These are phyloP conservation scores for Conidiobolus incongruus DNA, from an alignment of 371 early-diverging fungal species.

Conservation along the genomic window DNA sequence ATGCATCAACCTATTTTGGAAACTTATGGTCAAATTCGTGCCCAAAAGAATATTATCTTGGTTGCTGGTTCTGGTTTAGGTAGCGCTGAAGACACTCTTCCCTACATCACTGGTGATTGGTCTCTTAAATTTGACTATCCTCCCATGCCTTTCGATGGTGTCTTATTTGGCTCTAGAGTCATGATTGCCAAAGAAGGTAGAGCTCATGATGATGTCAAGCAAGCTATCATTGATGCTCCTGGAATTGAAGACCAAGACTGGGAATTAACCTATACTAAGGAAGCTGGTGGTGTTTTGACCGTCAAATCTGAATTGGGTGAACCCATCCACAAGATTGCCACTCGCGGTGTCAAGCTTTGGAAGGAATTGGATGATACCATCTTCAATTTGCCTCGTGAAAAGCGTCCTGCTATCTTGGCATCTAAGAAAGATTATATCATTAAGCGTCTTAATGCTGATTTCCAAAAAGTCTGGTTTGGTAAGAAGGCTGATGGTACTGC, in stretches of 20 bases:
- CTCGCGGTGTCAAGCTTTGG: conserved; percentile 83
- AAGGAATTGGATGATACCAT: conserved; percentile 87
- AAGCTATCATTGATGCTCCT: conserved; percentile 74
- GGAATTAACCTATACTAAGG: conserved; percentile 84
- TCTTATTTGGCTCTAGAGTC: conserved; percentile 82
- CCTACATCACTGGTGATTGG: conserved; percentile 93
- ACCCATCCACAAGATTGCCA: conserved; percentile 94
- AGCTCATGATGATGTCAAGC: conserved; percentile 67
- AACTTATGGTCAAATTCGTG: conserved; percentile 79
- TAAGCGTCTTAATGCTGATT: conserved; percentile 72
- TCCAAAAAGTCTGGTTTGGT: conserved; percentile 90
- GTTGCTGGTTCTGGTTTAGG: conserved; percentile 89
- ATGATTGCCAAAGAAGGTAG: conserved; percentile 86
- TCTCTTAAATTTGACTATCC: conserved; percentile 56
- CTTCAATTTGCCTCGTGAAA: conserved; percentile 71
- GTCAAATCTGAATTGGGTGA: conserved; percentile 89
- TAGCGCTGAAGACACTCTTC: conserved; percentile 73
- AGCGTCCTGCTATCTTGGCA: conserved; percentile 52
- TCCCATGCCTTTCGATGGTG: conserved; percentile 91
- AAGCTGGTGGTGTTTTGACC: conserved; percentile 78
- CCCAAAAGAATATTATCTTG: conserved; percentile 62
- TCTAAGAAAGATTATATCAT: conserved; percentile 86
- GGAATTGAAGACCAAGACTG: conserved; percentile 74
- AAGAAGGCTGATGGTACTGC: conserved; percentile 54
- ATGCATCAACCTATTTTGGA: conserved; percentile 83